Conservation (phyloP, 2,329 filamentous ascomycete genomes). For the Penicillium oxalicum region DNA sequence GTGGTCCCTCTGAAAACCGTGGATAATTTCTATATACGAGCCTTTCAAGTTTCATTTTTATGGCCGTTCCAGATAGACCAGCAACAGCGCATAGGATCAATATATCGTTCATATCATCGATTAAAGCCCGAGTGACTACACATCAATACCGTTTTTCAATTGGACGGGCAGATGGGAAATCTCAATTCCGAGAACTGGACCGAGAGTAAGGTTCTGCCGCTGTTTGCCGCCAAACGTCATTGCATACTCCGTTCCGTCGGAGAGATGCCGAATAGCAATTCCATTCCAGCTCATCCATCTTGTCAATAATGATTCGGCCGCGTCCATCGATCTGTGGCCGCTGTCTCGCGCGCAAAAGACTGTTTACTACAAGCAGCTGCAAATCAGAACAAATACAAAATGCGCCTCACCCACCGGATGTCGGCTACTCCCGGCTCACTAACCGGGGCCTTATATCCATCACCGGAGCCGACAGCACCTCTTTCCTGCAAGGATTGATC, state of each 20-base stretch:
- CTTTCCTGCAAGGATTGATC: constrained; percentile 82
- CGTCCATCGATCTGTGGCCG: constrained; percentile 26
- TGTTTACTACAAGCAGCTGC: constrained; percentile 26
- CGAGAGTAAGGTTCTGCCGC: constrained; percentile 19
- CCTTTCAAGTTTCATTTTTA: no score
- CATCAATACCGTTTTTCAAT: no score
- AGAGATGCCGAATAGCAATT: constrained; percentile 18
- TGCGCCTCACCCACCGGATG: constrained; percentile 33
- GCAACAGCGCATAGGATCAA: no score
- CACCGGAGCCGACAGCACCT: constrained; percentile 69
- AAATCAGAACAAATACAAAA: constrained; percentile 12
- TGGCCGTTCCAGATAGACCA: no score
- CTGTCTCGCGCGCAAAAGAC: constrained; percentile 23
- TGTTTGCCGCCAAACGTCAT: constrained; percentile 26
- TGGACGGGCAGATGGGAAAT: no score
- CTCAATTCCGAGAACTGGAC: no score
- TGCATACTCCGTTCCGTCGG: constrained; percentile 10
- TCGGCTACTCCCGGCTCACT: constrained; percentile 52
- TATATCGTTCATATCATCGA: no score
- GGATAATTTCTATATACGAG: no score
- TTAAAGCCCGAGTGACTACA: no score
- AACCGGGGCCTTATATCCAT: constrained; percentile 74
- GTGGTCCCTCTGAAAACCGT: no score
- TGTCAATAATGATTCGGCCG: constrained; percentile 29
- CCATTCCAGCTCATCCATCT: constrained; percentile 8